Evolutionary conservation across 371 early-diverging fungal genomes (phyloP), one percentile per base, ranked within the genome.

Genomic region (Mucor indicus): DNA sequence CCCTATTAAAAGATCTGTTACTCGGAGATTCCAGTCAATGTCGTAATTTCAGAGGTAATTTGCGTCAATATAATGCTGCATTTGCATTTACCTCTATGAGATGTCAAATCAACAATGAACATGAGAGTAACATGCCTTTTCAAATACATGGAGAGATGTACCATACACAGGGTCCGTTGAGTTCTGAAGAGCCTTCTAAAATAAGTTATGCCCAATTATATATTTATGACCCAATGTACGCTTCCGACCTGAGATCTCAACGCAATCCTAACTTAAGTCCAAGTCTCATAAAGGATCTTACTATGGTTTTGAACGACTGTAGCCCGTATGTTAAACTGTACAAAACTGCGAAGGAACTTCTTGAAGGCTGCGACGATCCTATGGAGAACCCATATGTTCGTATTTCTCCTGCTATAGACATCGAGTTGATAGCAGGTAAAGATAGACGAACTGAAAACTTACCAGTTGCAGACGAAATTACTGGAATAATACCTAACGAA

Each of bases 121-220:
- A n/a, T n/a, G n/a, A n/a, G n/a, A n/a, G n/a, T n/a, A 27, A 41
- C 29, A 24, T 41, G 42, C 30, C 31, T 13, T 44, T 36, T 17
- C 46, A 36, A 36, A 11, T 46, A n/a, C 37, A 46, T 46, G 46
- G 46, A 12, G 15, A 46, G 16, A 12, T 46, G 8, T 46, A 46
- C 17, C 46, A 36, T 19, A 20, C 16, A 1, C 37, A 46, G 7
- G 46, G 46, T 16, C 37, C 30, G 3, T 4, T 31, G n/a, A n/a
- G n/a, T 31, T 2, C 7, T 21, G 20, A 32, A 31, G 31, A 13
- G 11, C 3, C 2, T 19, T 2, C 15, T 31, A 5, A 29, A 19
- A 20, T 32, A 16, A 17, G 4, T 8, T 46, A 46, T 36, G 37
- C 46, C 36, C 37, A 36, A 25, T 16, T 44, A n/a, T 29, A 31